Evolutionary conservation across 345 rosid genomes (phyloP).

Genomic region (Melaleuca quinquenervia): DNA sequence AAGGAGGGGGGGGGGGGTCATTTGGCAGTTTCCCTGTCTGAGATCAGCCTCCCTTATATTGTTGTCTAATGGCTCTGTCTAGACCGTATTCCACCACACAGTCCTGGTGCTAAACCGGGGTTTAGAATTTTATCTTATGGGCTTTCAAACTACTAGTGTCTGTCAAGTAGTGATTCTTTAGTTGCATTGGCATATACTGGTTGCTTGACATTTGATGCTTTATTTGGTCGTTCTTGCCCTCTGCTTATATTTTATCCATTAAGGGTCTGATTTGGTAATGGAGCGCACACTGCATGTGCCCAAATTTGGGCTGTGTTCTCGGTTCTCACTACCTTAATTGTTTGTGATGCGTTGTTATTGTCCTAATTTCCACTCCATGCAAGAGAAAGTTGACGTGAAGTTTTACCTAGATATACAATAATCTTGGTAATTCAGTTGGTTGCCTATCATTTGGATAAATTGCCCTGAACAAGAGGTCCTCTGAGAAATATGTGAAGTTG

Average conservation of each 20-base stretch:
- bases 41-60: neutral
- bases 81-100: neutral
- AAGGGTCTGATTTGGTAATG: neutral
- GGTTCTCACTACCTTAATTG: neutral
- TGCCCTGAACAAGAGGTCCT: neutral
- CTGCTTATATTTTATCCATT: neutral
- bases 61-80: neutral
- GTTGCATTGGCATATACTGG: neutral
- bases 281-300: neutral
- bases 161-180: neutral
- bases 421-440: neutral
- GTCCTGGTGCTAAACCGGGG: neutral
- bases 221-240: neutral
- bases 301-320: neutral
- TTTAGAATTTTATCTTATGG: neutral
- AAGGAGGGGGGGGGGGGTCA: no score
- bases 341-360: neutral
- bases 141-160: neutral
- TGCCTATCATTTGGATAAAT: neutral
- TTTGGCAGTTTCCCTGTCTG: neutral
- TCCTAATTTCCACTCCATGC: neutral
- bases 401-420: neutral
- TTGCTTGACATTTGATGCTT: neutral
- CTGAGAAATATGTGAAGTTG: neutral
- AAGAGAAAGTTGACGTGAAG: neutral